These are phyloP conservation scores for Pholiota microspora DNA, from an alignment of 768 basidiomycete species.

Conservation along the genomic window DNA sequence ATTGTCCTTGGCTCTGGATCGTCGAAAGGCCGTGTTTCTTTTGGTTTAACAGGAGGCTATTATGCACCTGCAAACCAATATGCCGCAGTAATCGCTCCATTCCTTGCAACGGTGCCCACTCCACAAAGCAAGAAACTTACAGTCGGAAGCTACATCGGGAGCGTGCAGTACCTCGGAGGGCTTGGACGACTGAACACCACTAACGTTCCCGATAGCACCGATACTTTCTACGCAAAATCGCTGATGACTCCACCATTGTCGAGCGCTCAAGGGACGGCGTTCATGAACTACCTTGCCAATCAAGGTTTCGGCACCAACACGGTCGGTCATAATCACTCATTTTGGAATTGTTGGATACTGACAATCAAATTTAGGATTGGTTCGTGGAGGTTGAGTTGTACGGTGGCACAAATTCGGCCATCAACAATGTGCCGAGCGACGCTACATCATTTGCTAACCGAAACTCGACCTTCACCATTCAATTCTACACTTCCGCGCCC, in stretches of 20 bases:
- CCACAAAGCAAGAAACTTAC: conserved; percentile 18
- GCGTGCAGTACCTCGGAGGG: conserved; percentile 27
- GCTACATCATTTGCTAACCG: conserved; percentile 47
- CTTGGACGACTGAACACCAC: conserved; percentile 22
- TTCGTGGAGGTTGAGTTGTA: conserved; percentile 40
- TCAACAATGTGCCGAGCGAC: conserved; percentile 37
- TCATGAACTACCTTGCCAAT: conserved; percentile 37
- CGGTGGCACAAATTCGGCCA: conserved; percentile 43
- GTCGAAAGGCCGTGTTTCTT: conserved; percentile 25
- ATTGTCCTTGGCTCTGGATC: conserved; percentile 28
- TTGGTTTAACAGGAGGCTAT: conserved; percentile 31
- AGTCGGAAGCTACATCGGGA: conserved; percentile 31
- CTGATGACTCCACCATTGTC: conserved; percentile 41
- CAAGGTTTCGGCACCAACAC: conserved; percentile 34
- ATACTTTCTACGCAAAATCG: conserved; percentile 44
- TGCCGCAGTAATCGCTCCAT: conserved; percentile 27
- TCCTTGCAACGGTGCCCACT: conserved; percentile 26
- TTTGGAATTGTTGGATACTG: not conserved
- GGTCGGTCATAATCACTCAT: conserved; percentile 14
- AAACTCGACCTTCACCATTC: conserved; percentile 42
- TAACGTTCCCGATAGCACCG: conserved; percentile 26
- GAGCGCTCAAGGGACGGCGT: conserved; percentile 29
- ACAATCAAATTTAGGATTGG: conserved; percentile 15
- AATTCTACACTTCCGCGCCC: conserved; percentile 45
- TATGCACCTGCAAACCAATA: conserved; percentile 27